Base-by-base conservation (phyloP, 768 basidiomycete species). In the Naematelia aurantialba region DNA sequence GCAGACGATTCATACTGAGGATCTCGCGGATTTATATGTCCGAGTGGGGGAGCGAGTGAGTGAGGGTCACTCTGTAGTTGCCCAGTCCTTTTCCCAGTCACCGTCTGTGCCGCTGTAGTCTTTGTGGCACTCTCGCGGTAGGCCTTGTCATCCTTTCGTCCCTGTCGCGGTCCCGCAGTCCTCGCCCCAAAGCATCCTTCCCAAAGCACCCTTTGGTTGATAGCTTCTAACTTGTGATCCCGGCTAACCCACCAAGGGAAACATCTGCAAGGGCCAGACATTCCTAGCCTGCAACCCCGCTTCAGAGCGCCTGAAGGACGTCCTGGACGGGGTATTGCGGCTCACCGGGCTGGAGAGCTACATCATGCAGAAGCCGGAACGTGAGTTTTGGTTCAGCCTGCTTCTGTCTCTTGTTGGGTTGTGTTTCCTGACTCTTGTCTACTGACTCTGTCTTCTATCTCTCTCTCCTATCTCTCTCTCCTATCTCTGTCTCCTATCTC, bases 21-120 rank as follows among this genome's bases (percentile, higher is more conserved):
- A 83, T 60, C 68, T 81, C 39, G 81, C 81, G 2, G 81, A 81
- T 50, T 51, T 81, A 34, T 82, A 79, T 55, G 34, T 81, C 3
- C 65, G 78, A 10, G 78, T 74, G 1, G 78, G 78, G 5, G 82
- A 82, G 70, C 74, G 76, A 58, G 79, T 77, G 30, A 53, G 70
- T 60, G 17, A 1, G 14, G 4, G 19, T 19, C 19, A 19, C 45
- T 24, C 19, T 4, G 4, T 19, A 46, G 14, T 24, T 30, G 5
- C n/a, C 14, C 21, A 30, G 19, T 10, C 25, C 4, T 5, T 22
- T 24, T 12, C 2, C 24, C 47, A 34, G 26, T n/a, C 12, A 29
- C 45, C 11, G 39, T 24, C 45, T 46, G 4, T 46, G 24, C 19
- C 42, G 19, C 19, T 19, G 42, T 44, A 44, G 12, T 44, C 19